Conservation (phyloP, 495 filamentous ascomycete genomes). For the Aspergillus diversus region DNA sequence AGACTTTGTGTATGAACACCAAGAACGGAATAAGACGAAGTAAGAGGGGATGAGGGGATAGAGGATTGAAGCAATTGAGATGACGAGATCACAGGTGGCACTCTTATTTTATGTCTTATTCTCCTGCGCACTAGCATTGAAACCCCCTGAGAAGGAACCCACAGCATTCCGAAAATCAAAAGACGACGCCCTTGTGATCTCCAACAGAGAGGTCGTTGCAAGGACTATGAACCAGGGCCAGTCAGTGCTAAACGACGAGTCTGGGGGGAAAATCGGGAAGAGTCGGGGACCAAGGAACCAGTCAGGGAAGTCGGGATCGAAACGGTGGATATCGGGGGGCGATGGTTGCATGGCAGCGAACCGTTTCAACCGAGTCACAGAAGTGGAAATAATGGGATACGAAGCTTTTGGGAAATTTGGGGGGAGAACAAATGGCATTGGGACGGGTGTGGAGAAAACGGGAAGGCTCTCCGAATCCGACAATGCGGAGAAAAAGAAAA, state of each 20-base stretch:
- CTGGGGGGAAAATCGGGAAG: slow-evolving; percentile 45
- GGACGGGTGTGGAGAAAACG: slow-evolving; percentile 27
- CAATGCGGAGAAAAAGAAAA: slow-evolving; percentile 30
- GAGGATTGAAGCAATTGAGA: slow-evolving; percentile 24
- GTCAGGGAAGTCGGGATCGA: slow-evolving; percentile 33
- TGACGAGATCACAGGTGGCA: slow-evolving; percentile 27
- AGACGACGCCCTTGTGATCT: slow-evolving; percentile 26
- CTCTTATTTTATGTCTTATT: slow-evolving; percentile 42
- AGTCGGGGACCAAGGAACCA: slow-evolving; percentile 40
- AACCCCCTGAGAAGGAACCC: slow-evolving; percentile 40
- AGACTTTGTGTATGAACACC: slow-evolving; percentile 23
- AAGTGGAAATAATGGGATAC: slow-evolving; percentile 32
- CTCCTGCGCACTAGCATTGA: slow-evolving; percentile 34
- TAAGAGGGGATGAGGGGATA: slow-evolving; percentile 26
- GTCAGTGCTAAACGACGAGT: slow-evolving; percentile 29
- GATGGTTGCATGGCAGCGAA: slow-evolving; percentile 43
- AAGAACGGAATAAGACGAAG: slow-evolving; percentile 19
- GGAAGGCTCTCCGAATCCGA: slow-evolving; percentile 27
- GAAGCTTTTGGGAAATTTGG: slow-evolving; percentile 40
- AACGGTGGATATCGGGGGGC: slow-evolving; percentile 37
- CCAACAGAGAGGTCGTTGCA: slow-evolving; percentile 26
- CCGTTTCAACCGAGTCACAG: slow-evolving; percentile 35
- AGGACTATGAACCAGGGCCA: slow-evolving; percentile 40
- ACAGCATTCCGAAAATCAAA: slow-evolving; percentile 42
- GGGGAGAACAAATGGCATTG: slow-evolving; percentile 25